Base-by-base conservation (phyloP, 2,329 filamentous ascomycete genomes). In the Triangularia setosa region DNA sequence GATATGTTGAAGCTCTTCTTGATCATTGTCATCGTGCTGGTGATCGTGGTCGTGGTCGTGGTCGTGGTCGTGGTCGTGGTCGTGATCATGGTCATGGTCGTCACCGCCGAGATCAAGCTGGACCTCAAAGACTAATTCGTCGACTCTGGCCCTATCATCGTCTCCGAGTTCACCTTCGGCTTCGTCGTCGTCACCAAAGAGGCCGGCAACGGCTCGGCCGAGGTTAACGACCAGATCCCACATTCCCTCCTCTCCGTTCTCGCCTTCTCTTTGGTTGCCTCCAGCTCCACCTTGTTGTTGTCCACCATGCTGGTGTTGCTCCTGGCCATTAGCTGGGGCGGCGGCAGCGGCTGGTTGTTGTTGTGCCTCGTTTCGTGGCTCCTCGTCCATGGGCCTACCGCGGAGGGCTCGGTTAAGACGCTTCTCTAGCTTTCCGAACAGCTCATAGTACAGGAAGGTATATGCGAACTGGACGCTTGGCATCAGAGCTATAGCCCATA, bases 401-500 rank as follows among this genome's bases (percentile, higher is more conserved):
- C 77, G 72, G 33, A 85, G 75, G 40, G 78, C 74, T 60, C 78
- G 70, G 72, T 84, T 83, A 28, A 85, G 80, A 30, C 75, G 79
- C 48, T 74, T 75, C 70, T 87, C 83, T 25, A 83, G 77, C 0
- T 75, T 74, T 8, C 78, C 76, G 27, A 83, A 78, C 24, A 85
- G 71, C 58, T 78, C 76, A 65, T 77, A 76, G 71, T 87, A 84
- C 8, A 80, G 67, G 52, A 80, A 72, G 53, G 79, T 71, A 66
- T 81, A 81, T n/a, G 72, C 67, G 9, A 78, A 68, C 64, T 76
- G 77, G 57, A 79, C 58, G 30, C 71, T 79, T 0, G 84, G 84
- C 66, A 85, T 80, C 2, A 81, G 66, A 1, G 80, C 76, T 60
- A 86, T 73, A n/a, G 79, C 81, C 64, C 83, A 80, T 44, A 79